Conservation (phyloP, 2,329 filamentous ascomycete genomes). For the Huntiella bhutanensis region DNA sequence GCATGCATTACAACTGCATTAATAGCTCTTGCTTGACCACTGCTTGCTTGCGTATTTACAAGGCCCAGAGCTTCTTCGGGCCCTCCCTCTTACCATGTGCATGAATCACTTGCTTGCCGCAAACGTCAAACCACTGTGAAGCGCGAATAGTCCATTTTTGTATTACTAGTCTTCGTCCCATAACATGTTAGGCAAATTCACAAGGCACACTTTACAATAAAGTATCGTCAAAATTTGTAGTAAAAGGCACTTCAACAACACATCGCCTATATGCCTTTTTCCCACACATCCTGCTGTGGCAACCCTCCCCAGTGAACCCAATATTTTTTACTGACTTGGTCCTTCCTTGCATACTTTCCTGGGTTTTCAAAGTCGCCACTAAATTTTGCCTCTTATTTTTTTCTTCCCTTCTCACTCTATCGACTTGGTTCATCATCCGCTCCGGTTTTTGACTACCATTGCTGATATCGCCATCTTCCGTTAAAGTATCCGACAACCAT, state of each 20-base stretch:
- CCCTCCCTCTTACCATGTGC: no score
- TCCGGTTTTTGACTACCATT: neutral
- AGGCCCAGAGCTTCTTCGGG: no score
- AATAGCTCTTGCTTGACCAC: no score
- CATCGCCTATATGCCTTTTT: neutral
- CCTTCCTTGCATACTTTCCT: neutral
- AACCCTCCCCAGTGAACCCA: no score
- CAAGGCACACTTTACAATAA: neutral
- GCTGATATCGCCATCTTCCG: neutral
- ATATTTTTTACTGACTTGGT: neutral
- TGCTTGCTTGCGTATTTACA: no score
- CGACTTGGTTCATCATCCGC: neutral
- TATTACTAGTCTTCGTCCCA: no score
- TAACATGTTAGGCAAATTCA: neutral
- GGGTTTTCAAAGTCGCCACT: neutral
- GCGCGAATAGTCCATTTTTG: no score
- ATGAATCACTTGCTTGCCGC: no score
- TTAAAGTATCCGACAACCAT: neutral
- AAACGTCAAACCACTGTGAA: no score
- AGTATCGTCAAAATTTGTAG: neutral
- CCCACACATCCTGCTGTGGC: no score
- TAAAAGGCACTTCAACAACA: no score
- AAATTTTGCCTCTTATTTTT: neutral
- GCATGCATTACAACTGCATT: no score
- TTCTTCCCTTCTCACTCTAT: neutral